Percentiles rank a stretch among this genome's conserved stretches.
Conservation (phyloP, 2,329 filamentous ascomycete genomes). For the Pseudogymnoascus sp. region DNA sequence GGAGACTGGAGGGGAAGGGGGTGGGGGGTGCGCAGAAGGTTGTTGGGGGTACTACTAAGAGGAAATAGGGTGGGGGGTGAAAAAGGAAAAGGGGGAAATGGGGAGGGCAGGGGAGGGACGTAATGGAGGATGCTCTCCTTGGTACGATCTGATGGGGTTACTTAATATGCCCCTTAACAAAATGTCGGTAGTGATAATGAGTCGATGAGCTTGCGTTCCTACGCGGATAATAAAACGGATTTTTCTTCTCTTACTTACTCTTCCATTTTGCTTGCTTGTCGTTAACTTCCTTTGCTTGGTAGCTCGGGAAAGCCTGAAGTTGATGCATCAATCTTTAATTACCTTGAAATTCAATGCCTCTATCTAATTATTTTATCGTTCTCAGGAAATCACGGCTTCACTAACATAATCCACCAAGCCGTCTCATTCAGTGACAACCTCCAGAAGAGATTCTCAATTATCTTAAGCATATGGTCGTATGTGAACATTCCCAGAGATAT, state of each 20-base stretch:
- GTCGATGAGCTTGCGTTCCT: background rate
- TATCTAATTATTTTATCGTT: no score
- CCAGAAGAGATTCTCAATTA: no score
- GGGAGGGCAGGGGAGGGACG: background rate
- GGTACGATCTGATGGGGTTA: background rate
- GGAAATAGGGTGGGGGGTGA: background rate
- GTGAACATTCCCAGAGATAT: no score
- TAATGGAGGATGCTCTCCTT: background rate
- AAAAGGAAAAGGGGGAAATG: background rate
- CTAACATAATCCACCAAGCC: no score
- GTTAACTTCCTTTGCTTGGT: background rate
- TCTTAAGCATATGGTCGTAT: no score
- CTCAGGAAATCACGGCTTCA: no score
- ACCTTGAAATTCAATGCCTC: no score
- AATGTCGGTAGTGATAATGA: background rate
- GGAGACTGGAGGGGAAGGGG: slow-evolving; percentile 29
- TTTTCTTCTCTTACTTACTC: background rate
- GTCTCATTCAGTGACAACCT: no score
- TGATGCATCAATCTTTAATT: no score
- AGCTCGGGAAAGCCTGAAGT: no score
- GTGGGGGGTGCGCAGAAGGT: background rate
- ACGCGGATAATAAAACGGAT: background rate
- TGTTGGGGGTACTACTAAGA: background rate
- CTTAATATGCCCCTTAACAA: background rate
- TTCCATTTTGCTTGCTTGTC: background rate